These are phyloP conservation scores for Bromus sterilis DNA, from an alignment of 176 grass and related monocot genomes.

Conservation along the genomic window DNA sequence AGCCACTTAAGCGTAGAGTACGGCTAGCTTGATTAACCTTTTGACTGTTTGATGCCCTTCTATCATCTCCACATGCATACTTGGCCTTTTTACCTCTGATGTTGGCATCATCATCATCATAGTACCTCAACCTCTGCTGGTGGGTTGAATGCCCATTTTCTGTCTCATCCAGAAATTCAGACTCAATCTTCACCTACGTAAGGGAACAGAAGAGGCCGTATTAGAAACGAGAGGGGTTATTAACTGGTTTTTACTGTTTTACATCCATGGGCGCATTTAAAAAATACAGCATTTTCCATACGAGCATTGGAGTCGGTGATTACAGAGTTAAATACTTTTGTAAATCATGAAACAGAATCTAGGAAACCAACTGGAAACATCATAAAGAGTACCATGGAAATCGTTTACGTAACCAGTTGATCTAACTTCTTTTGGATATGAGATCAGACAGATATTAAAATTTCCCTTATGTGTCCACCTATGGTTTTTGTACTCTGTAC, in stretches of 20 bases:
- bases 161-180: conserved; percentile 24
- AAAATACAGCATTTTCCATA: not conserved
- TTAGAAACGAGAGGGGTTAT: conserved; percentile 5
- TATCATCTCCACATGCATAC: conserved; percentile 24
- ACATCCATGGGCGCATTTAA: not conserved
- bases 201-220: not conserved
- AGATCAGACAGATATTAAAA: not conserved
- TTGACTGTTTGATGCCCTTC: conserved; percentile 7
- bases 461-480: too few species aligned
- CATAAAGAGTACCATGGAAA: not conserved
- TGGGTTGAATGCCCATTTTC: conserved; percentile 27
- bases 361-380: not conserved
- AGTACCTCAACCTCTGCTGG: not conserved
- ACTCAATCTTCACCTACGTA: conserved; percentile 34
- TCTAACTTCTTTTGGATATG: not conserved
- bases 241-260: not conserved
- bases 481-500: too few species aligned
- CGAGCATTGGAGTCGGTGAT: not conserved
- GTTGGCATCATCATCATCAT: conserved; percentile 13
- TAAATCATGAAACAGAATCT: not conserved
- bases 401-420: not conserved
- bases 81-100: conserved; percentile 40
- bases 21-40: not conserved
- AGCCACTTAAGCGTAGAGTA: not conserved
- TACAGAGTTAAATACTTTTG: not conserved